phyloP scores from a whole-genome alignment of 768 basidiomycete species.

The Tylopilus rubrobrunneus region DNA sequence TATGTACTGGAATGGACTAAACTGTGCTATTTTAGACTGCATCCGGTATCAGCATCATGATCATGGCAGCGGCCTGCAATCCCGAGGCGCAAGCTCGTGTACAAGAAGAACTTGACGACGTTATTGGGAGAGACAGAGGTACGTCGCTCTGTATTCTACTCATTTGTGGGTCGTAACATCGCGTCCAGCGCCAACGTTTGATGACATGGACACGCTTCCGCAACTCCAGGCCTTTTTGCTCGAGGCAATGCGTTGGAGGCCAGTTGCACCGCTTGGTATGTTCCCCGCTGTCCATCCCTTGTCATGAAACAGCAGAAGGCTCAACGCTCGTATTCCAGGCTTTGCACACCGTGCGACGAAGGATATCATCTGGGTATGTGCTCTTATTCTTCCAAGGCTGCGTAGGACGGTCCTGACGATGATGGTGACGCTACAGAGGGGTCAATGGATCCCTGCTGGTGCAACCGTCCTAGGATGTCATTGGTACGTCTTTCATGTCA shows the following conservation, averaged over 20 bases:
- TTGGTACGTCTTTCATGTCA: constrained; percentile 3
- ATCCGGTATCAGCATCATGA: constrained; percentile 43
- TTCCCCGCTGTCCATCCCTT: neutral
- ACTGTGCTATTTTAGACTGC: constrained; percentile 33
- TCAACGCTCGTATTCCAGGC: constrained; percentile 26
- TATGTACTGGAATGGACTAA: neutral
- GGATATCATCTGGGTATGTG: constrained; percentile 53
- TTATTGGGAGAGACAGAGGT: constrained; percentile 38
- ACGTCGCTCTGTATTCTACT: neutral
- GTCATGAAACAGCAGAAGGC: neutral
- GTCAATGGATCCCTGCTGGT: constrained; percentile 9
- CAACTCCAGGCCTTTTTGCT: constrained; percentile 33
- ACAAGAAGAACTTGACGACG: constrained; percentile 47
- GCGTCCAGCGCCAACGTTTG: constrained; percentile 32
- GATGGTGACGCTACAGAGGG: neutral
- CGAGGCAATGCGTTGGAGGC: constrained; percentile 35
- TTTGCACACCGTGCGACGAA: constrained; percentile 57
- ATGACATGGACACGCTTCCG: constrained; percentile 29
- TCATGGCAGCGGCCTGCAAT: constrained; percentile 48
- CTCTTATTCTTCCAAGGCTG: neutral
- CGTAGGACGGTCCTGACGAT: neutral
- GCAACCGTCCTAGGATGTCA: constrained; percentile 11
- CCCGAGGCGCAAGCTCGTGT: constrained; percentile 46
- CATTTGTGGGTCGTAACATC: neutral
- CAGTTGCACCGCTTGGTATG: constrained; percentile 29